phyloP scores from a whole-genome alignment of 495 filamentous ascomycete species.

The Penicillium chermesinum region DNA sequence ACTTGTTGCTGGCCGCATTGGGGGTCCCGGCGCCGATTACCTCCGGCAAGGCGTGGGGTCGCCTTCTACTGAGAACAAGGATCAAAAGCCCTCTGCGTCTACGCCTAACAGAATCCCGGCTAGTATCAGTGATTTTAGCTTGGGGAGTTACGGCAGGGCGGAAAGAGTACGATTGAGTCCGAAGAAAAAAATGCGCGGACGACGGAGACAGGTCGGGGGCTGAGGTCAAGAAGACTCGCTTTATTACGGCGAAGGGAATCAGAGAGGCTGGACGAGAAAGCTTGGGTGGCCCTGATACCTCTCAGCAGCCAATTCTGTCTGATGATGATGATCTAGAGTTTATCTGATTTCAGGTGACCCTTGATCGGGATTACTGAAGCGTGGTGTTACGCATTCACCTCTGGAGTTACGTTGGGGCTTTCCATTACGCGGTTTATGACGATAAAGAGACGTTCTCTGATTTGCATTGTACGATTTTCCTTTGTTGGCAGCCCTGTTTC shows the following conservation, averaged over 20 bases:
- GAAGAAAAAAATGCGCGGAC: slow-evolving; percentile 54
- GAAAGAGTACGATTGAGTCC: slow-evolving; percentile 62
- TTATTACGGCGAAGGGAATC: slow-evolving; percentile 72
- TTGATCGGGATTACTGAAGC: too few relatives aligned
- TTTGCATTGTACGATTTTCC: slow-evolving; percentile 10
- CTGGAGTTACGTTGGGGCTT: background rate
- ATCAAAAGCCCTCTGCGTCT: slow-evolving; percentile 3
- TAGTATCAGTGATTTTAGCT: slow-evolving; percentile 17
- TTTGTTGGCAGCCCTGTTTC: slow-evolving; percentile 1
- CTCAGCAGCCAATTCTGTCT: slow-evolving; percentile 23
- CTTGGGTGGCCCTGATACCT: slow-evolving; percentile 47
- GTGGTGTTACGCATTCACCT: background rate
- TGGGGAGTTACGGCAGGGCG: slow-evolving; percentile 31
- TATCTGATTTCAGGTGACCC: slow-evolving; percentile 26
- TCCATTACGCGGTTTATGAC: slow-evolving; percentile 13
- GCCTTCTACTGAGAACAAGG: slow-evolving; percentile 13
- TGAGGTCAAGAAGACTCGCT: slow-evolving; percentile 70
- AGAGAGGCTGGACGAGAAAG: slow-evolving; percentile 73
- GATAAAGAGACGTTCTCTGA: slow-evolving; percentile 5
- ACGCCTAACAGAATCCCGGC: slow-evolving; percentile 9
- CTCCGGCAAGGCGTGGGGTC: slow-evolving; percentile 48
- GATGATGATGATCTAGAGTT: slow-evolving; percentile 51
- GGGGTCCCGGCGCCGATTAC: slow-evolving; percentile 72
- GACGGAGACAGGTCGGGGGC: slow-evolving; percentile 32
- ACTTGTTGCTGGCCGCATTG: slow-evolving; percentile 55